These are phyloP conservation scores for Colletotrichum horii DNA, from an alignment of 2,329 filamentous ascomycete species.

Conservation along the genomic window DNA sequence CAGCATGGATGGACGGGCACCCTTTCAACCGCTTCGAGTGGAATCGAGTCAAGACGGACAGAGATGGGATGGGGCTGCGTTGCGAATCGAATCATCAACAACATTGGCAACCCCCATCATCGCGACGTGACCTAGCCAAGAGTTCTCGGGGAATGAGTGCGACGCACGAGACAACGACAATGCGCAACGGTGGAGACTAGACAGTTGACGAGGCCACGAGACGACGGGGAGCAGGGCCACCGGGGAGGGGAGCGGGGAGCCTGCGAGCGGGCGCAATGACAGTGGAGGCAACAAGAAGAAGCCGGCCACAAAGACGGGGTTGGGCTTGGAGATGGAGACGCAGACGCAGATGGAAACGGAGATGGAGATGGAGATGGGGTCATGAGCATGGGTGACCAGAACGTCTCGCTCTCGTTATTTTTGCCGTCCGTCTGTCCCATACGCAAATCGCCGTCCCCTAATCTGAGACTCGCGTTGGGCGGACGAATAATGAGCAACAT, in stretches of 20 bases:
- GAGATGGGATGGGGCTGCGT: background rate
- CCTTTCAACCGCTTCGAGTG: background rate
- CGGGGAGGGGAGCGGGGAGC: slow-evolving; percentile 3
- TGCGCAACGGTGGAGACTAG: background rate
- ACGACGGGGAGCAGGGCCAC: background rate
- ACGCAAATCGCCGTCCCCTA: background rate
- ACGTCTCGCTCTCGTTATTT: background rate
- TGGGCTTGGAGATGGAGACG: background rate
- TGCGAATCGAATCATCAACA: slow-evolving; percentile 2
- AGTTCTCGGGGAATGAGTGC: slow-evolving; percentile 2
- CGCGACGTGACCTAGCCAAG: slow-evolving; percentile 2
- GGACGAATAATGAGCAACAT: background rate
- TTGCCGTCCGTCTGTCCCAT: background rate
- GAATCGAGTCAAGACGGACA: background rate
- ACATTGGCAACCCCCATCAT: background rate
- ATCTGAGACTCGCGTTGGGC: too few relatives aligned
- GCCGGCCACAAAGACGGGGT: background rate
- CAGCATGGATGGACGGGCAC: background rate
- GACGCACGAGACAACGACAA: background rate
- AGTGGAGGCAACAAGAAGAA: background rate
- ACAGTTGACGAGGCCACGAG: background rate
- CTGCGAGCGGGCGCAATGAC: slow-evolving; percentile 1
- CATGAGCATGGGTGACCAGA: background rate
- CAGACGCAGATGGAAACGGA: background rate
- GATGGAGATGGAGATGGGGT: background rate